A percentile compares a stretch with the other conserved stretches of the same genome.
These are phyloP conservation scores for Penicillium fimorum DNA, from an alignment of 495 filamentous ascomycete genomes.

Conservation along the genomic window DNA sequence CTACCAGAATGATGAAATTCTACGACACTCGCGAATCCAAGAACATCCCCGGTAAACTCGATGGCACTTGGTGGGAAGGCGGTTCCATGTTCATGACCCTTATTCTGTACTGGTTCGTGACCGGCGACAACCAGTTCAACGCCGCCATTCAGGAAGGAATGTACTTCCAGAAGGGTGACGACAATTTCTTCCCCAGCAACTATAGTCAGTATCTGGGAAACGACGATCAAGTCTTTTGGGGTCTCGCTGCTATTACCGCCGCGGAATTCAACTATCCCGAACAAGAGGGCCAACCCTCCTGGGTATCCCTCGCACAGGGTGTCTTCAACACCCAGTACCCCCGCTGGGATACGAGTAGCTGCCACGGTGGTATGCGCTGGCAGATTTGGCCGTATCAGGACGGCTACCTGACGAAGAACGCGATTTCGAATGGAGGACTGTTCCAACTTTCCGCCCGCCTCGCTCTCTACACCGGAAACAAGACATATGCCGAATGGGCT, in stretches of 20 bases:
- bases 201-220: constrained; percentile 57
- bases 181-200: constrained; percentile 64
- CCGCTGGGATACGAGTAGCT: constrained; percentile 67
- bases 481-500: constrained; percentile 75
- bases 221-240: constrained; percentile 83
- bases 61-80: constrained; percentile 71
- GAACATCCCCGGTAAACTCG: constrained; percentile 63
- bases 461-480: constrained; percentile 70
- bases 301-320: constrained; percentile 58
- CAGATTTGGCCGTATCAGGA: constrained; percentile 80
- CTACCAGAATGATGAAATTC: constrained; percentile 62
- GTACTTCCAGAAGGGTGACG: constrained; percentile 64
- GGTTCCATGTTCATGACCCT: constrained; percentile 72
- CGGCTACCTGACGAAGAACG: constrained; percentile 81
- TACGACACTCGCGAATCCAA: constrained; percentile 63
- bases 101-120: constrained; percentile 78
- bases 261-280: constrained; percentile 73
- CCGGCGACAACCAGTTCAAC: constrained; percentile 71
- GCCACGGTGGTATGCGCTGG: constrained; percentile 79
- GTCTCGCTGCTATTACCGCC: constrained; percentile 67
- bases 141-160: constrained; percentile 59
- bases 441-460: constrained; percentile 81
- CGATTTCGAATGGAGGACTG: constrained; percentile 73
- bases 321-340: constrained; percentile 64
- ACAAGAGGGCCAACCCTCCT: constrained; percentile 53